Conservation (phyloP, 768 basidiomycete genomes). For the Pulveroboletus frians region DNA sequence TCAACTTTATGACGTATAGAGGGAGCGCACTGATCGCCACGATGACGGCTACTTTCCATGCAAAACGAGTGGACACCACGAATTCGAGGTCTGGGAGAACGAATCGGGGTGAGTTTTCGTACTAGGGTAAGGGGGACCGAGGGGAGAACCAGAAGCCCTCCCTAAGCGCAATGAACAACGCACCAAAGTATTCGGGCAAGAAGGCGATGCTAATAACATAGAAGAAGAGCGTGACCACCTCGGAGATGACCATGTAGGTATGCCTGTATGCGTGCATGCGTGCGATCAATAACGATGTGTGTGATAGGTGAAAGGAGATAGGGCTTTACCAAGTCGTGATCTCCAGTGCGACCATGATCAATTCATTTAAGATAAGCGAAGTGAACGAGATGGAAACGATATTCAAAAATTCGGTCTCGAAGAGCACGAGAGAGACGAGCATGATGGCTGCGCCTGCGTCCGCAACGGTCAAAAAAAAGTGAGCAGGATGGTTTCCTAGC, state of each 20-base stretch:
- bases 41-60: slow-evolving; percentile 93
- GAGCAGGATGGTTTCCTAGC: background rate
- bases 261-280: slow-evolving; percentile 55
- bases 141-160: too few species aligned
- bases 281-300: background rate
- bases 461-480: background rate
- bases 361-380: slow-evolving; percentile 90
- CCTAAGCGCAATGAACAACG: slow-evolving; percentile 19
- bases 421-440: slow-evolving; percentile 94
- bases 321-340: slow-evolving; percentile 86
- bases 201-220: slow-evolving; percentile 91
- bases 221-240: slow-evolving; percentile 81
- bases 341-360: slow-evolving; percentile 98
- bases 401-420: slow-evolving; percentile 96
- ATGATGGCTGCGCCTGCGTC: slow-evolving; percentile 88
- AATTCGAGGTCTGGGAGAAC: slow-evolving; percentile 73
- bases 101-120: background rate
- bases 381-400: slow-evolving; percentile 99
- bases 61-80: slow-evolving; percentile 81
- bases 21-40: slow-evolving; percentile 93
- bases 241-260: slow-evolving; percentile 88
- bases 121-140: background rate
- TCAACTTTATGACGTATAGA: slow-evolving; percentile 83
- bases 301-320: background rate
- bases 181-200: slow-evolving; percentile 96